Base-by-base conservation (phyloP, 2,329 filamentous ascomycete genomes). In the Clarireedia paspali region DNA sequence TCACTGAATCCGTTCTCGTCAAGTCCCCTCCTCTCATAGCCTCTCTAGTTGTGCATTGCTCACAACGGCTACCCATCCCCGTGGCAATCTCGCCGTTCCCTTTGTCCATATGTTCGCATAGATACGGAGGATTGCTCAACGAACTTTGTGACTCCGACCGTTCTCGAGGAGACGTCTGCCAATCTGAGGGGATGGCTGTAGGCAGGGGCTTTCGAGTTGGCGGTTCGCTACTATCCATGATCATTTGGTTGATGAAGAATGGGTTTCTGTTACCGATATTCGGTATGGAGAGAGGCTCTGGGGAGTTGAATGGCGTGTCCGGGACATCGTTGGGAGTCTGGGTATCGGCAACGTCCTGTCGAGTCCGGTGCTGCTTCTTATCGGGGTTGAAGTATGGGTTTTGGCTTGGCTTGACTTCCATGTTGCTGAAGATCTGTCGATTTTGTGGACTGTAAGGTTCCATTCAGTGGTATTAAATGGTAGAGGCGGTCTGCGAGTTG, bases 301-400 rank as follows among this genome's bases (percentile, higher is more conserved):
- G 52, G 24, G 52, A 54, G n/a, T 54, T 54, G 24, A 54, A 42
- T 7, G 52, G 52, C 15, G 52, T 54, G 14, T 54, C 52, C 27
- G 52, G 52, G 17, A 54, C 52, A 45, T n/a, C 39, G 34, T 54
- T 45, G 20, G 52, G 30, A 15, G 30, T 49, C 4, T 54, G 30
- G 27, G 45, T 49, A 4, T 54, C 30, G 23, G 45, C 39, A 26
- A 49, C 14, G 45, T 54, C 44, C n/a, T 39, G 24, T 3, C 52
- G 52, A 15, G 45, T 49, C n/a, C 44, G 30, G 5, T 49, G 52
- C n/a, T 39, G n/a, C 39, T 23, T 54, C 17, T 54, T 54, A 4
- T n/a, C 47, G 12, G 52, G 34, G 23, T 54, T 36, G 52, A 54
- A 45, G 23, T 54, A 54, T 3, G 45, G 45, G 24, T 54, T 49